Conservation (phyloP, 116 monocot genomes). For the Iris pallida region DNA sequence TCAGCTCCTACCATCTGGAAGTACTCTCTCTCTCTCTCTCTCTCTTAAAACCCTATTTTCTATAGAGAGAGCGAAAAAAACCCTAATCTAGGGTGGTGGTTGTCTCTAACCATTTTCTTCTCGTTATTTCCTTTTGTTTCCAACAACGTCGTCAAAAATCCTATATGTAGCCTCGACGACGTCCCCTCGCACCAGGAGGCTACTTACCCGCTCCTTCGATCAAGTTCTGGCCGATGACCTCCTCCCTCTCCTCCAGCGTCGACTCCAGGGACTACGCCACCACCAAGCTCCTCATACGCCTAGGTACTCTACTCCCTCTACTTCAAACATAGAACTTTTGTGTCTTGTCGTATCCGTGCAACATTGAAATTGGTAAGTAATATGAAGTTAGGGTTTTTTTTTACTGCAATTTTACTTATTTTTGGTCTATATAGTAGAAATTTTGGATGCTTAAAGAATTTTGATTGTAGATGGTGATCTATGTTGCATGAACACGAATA, state of each 20-base stretch:
- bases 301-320: constrained; percentile 74
- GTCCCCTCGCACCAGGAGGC: constrained; percentile 76
- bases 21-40: constrained; percentile 25
- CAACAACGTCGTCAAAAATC: constrained; percentile 75
- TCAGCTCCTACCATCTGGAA: constrained; percentile 81
- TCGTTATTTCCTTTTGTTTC: neutral
- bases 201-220: constrained; percentile 62
- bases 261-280: constrained; percentile 73
- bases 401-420: too few species aligned
- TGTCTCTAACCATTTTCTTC: neutral
- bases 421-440: too few species aligned
- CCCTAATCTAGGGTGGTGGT: constrained; percentile 8
- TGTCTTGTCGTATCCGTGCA: too few species aligned
- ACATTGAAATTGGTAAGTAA: too few species aligned
- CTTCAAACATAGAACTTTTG: too few species aligned
- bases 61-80: neutral
- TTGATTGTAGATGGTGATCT: too few species aligned
- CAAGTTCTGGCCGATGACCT: constrained; percentile 73
- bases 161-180: constrained; percentile 61
- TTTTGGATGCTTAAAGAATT: too few species aligned
- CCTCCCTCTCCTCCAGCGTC: constrained; percentile 50
- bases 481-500: too few species aligned
- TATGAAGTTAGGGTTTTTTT: too few species aligned
- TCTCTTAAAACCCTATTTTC: neutral
- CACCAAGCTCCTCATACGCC: constrained; percentile 87